phyloP scores from a whole-genome alignment of 2,329 filamentous ascomycete species.

The Lecanicillium sp. region DNA sequence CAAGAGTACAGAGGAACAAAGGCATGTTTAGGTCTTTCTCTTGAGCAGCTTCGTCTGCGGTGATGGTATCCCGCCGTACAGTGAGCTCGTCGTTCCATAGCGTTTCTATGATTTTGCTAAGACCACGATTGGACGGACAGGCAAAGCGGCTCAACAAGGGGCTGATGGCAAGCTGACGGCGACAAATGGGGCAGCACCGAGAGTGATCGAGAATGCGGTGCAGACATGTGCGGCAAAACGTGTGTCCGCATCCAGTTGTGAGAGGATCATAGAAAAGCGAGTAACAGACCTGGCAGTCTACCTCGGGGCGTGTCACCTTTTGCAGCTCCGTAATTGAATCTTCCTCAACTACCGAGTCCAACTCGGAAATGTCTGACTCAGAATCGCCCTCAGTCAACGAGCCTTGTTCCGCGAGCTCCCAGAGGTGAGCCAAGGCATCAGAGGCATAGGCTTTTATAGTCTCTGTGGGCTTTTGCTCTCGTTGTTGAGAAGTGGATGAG shows the following conservation, averaged over 20 bases:
- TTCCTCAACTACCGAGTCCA: constrained; percentile 9
- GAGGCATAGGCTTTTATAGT: too few relatives aligned
- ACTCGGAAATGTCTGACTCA: background rate
- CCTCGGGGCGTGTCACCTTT: constrained; percentile 55
- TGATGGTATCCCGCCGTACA: constrained; percentile 45
- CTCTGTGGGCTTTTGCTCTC: too few relatives aligned
- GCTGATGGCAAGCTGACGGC: constrained; percentile 50
- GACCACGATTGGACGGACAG: constrained; percentile 50
- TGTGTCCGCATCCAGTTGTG: constrained; percentile 82
- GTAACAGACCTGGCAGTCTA: constrained; percentile 88
- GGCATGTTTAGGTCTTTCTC: constrained; percentile 53
- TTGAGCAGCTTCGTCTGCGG: constrained; percentile 47
- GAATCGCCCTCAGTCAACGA: constrained; percentile 13
- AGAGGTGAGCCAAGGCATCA: too few relatives aligned
- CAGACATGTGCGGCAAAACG: constrained; percentile 76
- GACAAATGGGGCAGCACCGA: constrained; percentile 71
- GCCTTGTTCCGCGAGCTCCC: too few relatives aligned
- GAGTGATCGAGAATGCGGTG: constrained; percentile 70
- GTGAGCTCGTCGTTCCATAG: constrained; percentile 63
- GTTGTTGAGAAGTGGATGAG: too few relatives aligned
- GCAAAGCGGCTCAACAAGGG: constrained; percentile 30
- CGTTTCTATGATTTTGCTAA: constrained; percentile 54
- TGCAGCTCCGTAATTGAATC: constrained; percentile 45
- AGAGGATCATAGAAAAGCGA: constrained; percentile 71
- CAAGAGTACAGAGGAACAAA: constrained; percentile 73